A percentile compares a stretch with the other conserved stretches of the same genome.
phyloP scores from a whole-genome alignment of 1,284 basidiomycete species.

The Ustilago trichophora region DNA sequence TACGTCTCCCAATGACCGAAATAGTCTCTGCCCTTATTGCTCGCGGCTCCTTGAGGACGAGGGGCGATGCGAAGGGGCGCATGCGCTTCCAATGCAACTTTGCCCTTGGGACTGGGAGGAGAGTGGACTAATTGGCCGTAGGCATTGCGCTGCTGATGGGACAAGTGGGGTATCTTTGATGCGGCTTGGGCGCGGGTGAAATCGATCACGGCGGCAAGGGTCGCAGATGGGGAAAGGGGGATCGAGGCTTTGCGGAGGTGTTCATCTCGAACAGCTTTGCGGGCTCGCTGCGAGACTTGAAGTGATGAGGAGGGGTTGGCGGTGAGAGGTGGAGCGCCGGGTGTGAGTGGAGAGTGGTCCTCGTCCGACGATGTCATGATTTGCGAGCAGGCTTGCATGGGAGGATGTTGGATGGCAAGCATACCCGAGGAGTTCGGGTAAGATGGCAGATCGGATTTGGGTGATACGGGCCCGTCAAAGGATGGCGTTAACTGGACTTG shows the following conservation, averaged over 20 bases:
- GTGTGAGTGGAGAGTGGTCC: constrained; percentile 15
- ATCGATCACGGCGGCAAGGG: constrained; percentile 26
- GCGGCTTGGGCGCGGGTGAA: constrained; percentile 20
- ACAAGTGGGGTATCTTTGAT: not conserved
- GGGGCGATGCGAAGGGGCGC: constrained; percentile 16
- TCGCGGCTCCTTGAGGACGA: too few species aligned
- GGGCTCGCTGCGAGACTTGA: constrained; percentile 12
- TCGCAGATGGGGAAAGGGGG: constrained; percentile 6
- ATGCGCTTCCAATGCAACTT: not conserved
- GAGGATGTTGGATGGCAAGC: not conserved
- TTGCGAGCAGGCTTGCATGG: not conserved
- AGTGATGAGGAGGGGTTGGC: too few species aligned
- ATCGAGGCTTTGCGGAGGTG: not conserved
- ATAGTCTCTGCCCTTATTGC: constrained; percentile 6
- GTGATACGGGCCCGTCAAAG: constrained; percentile 8
- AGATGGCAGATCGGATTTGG: constrained; percentile 5
- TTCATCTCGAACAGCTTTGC: constrained; percentile 3
- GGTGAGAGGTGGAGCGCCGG: not conserved
- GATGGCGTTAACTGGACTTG: too few species aligned
- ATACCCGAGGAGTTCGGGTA: not conserved
- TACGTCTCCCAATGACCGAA: constrained; percentile 37
- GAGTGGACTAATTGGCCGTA: too few species aligned
- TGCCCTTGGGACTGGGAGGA: not conserved
- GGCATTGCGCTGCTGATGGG: too few species aligned
- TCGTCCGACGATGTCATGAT: constrained; percentile 12